phyloP scores from a whole-genome alignment of 2,329 filamentous ascomycete genomes.

The Cladophialophora psammophila region DNA sequence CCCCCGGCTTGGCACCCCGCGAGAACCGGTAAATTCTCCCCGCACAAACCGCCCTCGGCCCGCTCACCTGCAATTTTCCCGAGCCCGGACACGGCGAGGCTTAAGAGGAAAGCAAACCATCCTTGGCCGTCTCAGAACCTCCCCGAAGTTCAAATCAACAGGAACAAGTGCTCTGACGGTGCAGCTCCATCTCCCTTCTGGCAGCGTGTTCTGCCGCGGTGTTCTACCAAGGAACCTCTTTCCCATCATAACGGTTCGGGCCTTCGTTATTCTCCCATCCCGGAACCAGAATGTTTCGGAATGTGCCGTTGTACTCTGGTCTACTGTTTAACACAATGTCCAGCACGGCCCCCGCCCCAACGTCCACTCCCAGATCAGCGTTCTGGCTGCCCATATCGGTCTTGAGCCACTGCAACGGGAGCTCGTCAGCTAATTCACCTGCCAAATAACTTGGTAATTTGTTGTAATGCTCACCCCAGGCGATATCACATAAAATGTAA shows the following conservation, averaged over 20 bases:
- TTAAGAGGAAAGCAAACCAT: too few relatives aligned
- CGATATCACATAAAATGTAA: slow-evolving; percentile 51
- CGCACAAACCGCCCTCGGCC: too few relatives aligned
- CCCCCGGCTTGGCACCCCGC: too few relatives aligned
- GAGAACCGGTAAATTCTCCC: too few relatives aligned
- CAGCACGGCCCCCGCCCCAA: slow-evolving; percentile 49
- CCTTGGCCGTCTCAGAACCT: too few relatives aligned
- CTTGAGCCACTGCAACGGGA: slow-evolving; percentile 46
- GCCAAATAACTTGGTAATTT: background rate
- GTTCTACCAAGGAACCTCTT: slow-evolving; percentile 18
- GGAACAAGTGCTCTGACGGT: too few relatives aligned
- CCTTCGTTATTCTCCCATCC: slow-evolving; percentile 44
- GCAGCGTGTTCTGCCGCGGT: too few relatives aligned
- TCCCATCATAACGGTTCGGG: slow-evolving; percentile 50
- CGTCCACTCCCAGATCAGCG: slow-evolving; percentile 53
- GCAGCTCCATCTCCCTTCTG: too few relatives aligned
- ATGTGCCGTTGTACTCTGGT: slow-evolving; percentile 57
- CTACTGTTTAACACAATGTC: slow-evolving; percentile 56
- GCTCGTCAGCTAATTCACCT: background rate
- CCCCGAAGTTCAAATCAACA: too few relatives aligned
- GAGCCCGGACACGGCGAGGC: too few relatives aligned
- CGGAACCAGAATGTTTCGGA: slow-evolving; percentile 51
- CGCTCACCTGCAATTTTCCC: too few relatives aligned
- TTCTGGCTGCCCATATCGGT: slow-evolving; percentile 36
- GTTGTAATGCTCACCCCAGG: slow-evolving; percentile 44